Evolutionary conservation across 2,329 filamentous ascomycete species (phyloP).

Genomic region (Xylaria sp.): DNA sequence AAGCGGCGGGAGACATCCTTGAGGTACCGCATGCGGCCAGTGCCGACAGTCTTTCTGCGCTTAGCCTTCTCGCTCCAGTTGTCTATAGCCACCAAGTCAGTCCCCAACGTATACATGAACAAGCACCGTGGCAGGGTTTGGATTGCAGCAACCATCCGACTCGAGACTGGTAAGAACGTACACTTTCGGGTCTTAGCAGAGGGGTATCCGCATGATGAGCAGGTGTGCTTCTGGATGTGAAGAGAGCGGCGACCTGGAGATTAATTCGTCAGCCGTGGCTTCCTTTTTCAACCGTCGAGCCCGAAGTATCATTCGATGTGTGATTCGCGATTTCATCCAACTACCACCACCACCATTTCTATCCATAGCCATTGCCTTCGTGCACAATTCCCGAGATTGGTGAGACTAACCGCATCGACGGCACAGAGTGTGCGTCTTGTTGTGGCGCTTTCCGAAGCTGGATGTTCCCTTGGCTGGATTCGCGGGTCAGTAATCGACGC

Average conservation of each 20-base stretch:
- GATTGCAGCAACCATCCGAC: slow-evolving; percentile 37
- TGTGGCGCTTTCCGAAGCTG: slow-evolving; percentile 74
- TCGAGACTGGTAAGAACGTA: slow-evolving; percentile 64
- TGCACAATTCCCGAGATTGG: slow-evolving; percentile 9
- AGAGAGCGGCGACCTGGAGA: slow-evolving; percentile 87
- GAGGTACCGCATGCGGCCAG: slow-evolving; percentile 94
- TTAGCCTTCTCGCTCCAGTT: slow-evolving; percentile 99
- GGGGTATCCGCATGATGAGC: slow-evolving; percentile 94
- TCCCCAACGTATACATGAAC: slow-evolving; percentile 14
- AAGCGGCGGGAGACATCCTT: slow-evolving; percentile 92
- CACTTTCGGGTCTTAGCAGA: slow-evolving; percentile 98
- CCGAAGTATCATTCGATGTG: slow-evolving; percentile 11
- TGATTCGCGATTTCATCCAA: slow-evolving; percentile 17
- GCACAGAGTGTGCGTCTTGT: slow-evolving; percentile 98
- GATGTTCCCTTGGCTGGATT: slow-evolving; percentile 53
- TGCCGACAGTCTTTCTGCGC: slow-evolving; percentile 99
- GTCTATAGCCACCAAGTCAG: slow-evolving; percentile 65
- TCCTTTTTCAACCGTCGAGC: neutral
- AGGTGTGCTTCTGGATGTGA: slow-evolving; percentile 99
- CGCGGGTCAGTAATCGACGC: slow-evolving; percentile 44
- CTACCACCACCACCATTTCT: neutral
- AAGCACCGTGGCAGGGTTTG: slow-evolving; percentile 9
- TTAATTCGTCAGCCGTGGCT: slow-evolving; percentile 20
- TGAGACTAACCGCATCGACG: slow-evolving; percentile 90
- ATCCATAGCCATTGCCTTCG: slow-evolving; percentile 12